Base-by-base conservation (phyloP, 2,329 filamentous ascomycete genomes). In the Bretziella fagacearum region DNA sequence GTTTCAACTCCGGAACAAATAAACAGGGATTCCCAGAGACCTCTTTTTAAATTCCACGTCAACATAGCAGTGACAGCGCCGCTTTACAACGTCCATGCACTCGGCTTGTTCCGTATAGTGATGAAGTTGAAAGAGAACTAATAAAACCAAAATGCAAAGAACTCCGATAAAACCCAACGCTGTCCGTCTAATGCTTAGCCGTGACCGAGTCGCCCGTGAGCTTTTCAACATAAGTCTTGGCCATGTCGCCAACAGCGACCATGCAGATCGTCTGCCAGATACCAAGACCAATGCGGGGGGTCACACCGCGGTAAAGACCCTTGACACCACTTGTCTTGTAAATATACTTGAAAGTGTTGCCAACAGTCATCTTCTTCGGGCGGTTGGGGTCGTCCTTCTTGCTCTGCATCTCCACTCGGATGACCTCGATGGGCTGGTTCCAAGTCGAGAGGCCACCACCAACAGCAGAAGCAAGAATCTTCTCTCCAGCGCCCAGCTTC, bases 221-320 rank as follows among this genome's bases (percentile, higher is more conserved):
- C 61, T 74, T 74, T 63, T 80, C 76, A 53, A 80, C 73, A 55
- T 79, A 79, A 47, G 66, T 67, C 66, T 80, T 80, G 52, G 76
- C 76, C 86, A 93, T 87, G 69, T 96, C 91, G 67, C 91, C 91
- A 65, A 96, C 73, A 60, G 89, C 91, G 67, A 98, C 91, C 91
- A 98, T 98, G 74, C 91, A 98, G 60, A 98, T 82, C 53, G 91
- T 98, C 74, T 98, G 91, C 91, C 91, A 98, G 69, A 98, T 77
- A 61, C 91, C 81, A 54, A 98, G 79, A 56, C 87, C 87, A 62
- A 98, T 87, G 63, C 91, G 81, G 57, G 91, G 91, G 56, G 85
- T 73, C 54, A 98, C 89, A 60, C 91, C 91, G 60, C 91, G 84
- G 74, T 98, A 98, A 55, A 98, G 72, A 60, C 91, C 91, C 70